phyloP scores from a whole-genome alignment of 495 filamentous ascomycete genomes.

The Aspergillus incahuasiensis region DNA sequence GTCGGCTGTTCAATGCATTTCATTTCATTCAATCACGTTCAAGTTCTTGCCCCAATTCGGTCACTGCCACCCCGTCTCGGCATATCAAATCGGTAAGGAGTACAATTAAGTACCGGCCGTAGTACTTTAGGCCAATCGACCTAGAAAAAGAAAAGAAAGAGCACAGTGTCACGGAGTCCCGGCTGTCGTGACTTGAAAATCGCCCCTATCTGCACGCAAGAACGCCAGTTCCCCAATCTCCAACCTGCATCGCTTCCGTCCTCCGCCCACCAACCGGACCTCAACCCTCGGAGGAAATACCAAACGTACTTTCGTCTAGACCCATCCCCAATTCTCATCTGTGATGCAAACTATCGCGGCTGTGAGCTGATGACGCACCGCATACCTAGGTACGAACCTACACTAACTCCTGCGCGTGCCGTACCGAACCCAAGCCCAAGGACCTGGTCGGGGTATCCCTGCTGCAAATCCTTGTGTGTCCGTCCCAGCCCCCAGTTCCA shows the following conservation, averaged over 20 bases:
- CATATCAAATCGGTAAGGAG: not conserved
- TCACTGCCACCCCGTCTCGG: not conserved
- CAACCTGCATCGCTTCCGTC: not conserved
- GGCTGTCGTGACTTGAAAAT: not conserved
- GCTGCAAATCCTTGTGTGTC: not conserved
- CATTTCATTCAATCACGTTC: not conserved
- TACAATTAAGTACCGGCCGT: not conserved
- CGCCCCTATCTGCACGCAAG: not conserved
- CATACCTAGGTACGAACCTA: not conserved
- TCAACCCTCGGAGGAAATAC: not conserved
- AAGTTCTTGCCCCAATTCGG: not conserved
- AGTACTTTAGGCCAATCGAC: not conserved
- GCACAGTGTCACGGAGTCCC: not conserved
- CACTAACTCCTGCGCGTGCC: not conserved
- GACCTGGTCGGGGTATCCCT: not conserved
- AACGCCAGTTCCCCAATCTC: not conserved
- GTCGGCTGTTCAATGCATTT: slow-evolving; percentile 4
- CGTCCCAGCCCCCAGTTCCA: not conserved
- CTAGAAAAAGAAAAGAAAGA: not conserved
- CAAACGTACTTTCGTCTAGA: not conserved
- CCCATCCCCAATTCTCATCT: not conserved
- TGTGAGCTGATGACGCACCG: not conserved
- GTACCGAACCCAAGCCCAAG: not conserved
- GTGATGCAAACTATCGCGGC: not conserved
- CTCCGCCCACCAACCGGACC: not conserved